Evolutionary conservation across 768 basidiomycete species (phyloP).

Genomic region (Suillus sp.): DNA sequence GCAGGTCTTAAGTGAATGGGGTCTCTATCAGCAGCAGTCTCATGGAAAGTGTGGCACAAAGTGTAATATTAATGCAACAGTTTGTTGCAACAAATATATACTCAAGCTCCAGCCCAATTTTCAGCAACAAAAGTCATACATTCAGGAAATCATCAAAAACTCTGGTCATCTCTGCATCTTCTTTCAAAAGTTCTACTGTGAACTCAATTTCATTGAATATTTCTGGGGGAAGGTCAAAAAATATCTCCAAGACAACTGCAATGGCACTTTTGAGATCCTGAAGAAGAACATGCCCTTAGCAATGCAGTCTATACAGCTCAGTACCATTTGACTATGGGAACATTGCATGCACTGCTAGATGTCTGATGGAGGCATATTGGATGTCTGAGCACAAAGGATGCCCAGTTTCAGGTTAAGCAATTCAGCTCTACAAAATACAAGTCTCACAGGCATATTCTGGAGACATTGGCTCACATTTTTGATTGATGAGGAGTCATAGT

Average conservation of each 20-base stretch:
- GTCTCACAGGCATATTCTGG: too few species aligned
- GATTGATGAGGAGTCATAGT: too few species aligned
- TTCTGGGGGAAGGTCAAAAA: constrained; percentile 36
- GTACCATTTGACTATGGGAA: too few species aligned
- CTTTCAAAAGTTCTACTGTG: constrained; percentile 31
- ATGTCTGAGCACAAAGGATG: too few species aligned
- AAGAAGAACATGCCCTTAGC: constrained; percentile 20
- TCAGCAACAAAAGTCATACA: constrained; percentile 21
- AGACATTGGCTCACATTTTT: too few species aligned
- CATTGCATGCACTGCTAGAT: too few species aligned
- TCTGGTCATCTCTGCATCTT: constrained; percentile 32
- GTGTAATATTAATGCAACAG: constrained; percentile 1
- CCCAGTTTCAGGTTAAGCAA: too few species aligned
- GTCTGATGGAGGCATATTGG: too few species aligned
- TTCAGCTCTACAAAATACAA: too few species aligned
- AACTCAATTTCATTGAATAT: constrained; percentile 25
- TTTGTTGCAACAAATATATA: constrained; percentile 35
- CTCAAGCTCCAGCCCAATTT: constrained; percentile 32
- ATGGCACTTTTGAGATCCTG: constrained; percentile 26
- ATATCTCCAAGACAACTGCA: constrained; percentile 23
- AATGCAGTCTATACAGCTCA: too few species aligned
- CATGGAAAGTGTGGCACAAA: background rate
- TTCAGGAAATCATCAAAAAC: constrained; percentile 28
- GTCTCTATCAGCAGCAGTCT: too few species aligned
- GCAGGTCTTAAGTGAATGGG: too few species aligned